phyloP scores from a whole-genome alignment of 805 yeast species.

The Monosporozyma siamensis region DNA sequence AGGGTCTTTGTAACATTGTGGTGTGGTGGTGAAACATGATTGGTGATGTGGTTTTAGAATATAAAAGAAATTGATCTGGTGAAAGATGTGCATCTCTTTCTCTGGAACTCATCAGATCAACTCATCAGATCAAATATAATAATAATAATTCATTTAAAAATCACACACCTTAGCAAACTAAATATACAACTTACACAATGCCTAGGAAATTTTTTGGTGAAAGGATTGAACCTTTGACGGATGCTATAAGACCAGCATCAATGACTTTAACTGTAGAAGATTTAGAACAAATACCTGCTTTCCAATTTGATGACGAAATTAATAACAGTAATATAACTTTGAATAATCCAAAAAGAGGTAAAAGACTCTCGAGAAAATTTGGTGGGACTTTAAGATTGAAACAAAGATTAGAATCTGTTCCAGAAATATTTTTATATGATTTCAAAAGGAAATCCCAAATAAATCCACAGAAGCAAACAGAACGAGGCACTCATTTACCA shows the following conservation, averaged over 20 bases:
- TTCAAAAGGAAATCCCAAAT: slow-evolving; percentile 11
- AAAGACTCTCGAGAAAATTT: slow-evolving; percentile 15
- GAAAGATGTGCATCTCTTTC: no score
- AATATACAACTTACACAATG: slow-evolving; percentile 9
- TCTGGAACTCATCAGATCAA: no score
- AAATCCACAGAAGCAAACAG: not conserved
- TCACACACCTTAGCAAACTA: no score
- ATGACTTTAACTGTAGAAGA: slow-evolving; percentile 24
- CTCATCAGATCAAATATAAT: no score
- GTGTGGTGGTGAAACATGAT: not conserved
- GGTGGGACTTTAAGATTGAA: slow-evolving; percentile 25
- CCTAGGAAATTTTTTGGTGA: slow-evolving; percentile 27
- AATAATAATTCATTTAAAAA: no score
- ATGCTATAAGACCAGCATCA: slow-evolving; percentile 27
- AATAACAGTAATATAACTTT: no score
- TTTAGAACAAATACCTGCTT: slow-evolving; percentile 18
- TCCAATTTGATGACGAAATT: slow-evolving; percentile 4
- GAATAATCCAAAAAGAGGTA: slow-evolving; percentile 4
- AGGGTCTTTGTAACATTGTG: no score
- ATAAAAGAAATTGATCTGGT: not conserved
- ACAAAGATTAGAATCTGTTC: slow-evolving; percentile 26
- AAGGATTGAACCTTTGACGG: slow-evolving; percentile 18
- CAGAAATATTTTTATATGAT: slow-evolving; percentile 24
- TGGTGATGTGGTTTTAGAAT: not conserved
- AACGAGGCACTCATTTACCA: not conserved